Conservation (phyloP, 371 early-diverging fungal genomes). For the Actinomortierella ambigua region DNA sequence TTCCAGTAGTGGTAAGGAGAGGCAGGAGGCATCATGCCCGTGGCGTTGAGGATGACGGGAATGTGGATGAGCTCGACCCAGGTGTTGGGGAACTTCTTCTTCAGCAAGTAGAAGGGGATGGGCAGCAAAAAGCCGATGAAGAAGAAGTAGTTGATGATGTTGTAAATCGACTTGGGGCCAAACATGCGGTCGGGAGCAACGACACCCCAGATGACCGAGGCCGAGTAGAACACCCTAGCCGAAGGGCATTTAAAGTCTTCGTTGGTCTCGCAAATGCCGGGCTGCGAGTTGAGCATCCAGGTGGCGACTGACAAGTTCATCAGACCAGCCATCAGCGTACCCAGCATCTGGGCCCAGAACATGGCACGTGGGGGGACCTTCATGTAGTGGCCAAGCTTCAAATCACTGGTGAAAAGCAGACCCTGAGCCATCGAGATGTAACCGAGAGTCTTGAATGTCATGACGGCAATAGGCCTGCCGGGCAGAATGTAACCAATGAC, state of each 20-base stretch:
- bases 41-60: slow-evolving; percentile 32
- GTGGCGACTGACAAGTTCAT: slow-evolving; percentile 18
- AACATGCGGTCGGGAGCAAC: slow-evolving; percentile 77
- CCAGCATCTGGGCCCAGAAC: slow-evolving; percentile 54
- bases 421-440: slow-evolving; percentile 61
- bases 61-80: slow-evolving; percentile 30
- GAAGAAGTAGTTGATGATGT: slow-evolving; percentile 57
- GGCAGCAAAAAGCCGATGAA: slow-evolving; percentile 62
- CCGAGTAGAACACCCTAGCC: slow-evolving; percentile 44
- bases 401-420: slow-evolving; percentile 50
- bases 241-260: slow-evolving; percentile 21
- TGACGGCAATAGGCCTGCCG: slow-evolving; percentile 51
- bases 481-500: slow-evolving; percentile 64
- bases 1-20: slow-evolving; percentile 50
- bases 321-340: slow-evolving; percentile 47
- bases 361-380: slow-evolving; percentile 59
- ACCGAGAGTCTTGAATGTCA: slow-evolving; percentile 55
- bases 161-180: slow-evolving; percentile 65
- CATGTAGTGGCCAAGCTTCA: slow-evolving; percentile 66
- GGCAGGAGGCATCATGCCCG: slow-evolving; percentile 38
- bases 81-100: slow-evolving; percentile 37
- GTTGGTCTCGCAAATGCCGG: slow-evolving; percentile 7
- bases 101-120: slow-evolving; percentile 55
- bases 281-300: slow-evolving; percentile 18
- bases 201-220: slow-evolving; percentile 66